Evolutionary conservation across 495 filamentous ascomycete species (phyloP).

Genomic region (Lichina pygmaea): DNA sequence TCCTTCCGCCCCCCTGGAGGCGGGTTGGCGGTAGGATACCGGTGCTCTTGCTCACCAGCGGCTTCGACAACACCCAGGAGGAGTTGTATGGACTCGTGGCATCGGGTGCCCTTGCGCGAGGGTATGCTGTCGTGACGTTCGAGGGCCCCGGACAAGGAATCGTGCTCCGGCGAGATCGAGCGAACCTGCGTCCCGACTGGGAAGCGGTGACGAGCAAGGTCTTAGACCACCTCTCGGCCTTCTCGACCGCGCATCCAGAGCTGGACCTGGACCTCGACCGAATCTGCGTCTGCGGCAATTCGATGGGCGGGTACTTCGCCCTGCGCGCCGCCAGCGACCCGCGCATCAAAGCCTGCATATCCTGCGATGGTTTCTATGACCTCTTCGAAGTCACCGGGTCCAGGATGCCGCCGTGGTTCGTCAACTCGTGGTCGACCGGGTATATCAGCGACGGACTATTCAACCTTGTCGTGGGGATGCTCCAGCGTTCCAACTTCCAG

Average conservation of each 20-base stretch:
- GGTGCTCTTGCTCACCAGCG: too few relatives aligned
- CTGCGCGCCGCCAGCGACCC: conserved; percentile 14
- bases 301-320: conserved; percentile 20
- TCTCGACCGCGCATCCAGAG: conserved; percentile 8
- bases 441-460: conserved; percentile 5
- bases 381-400: conserved; percentile 11
- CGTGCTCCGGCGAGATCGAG: conserved; percentile 8
- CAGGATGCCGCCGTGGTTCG: conserved; percentile 10
- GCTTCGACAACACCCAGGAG: too few relatives aligned
- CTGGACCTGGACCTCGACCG: conserved; percentile 15
- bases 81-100: too few relatives aligned
- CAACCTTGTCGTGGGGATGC: too few relatives aligned
- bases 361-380: conserved; percentile 16
- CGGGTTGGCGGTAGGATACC: too few relatives aligned
- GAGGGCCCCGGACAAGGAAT: conserved; percentile 26
- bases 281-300: conserved; percentile 15
- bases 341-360: conserved; percentile 19
- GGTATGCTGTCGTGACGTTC: conserved; percentile 21
- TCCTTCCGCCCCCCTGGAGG: too few relatives aligned
- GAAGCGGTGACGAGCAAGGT: conserved; percentile 2
- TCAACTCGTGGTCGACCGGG: conserved; percentile 9
- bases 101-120: conserved; percentile 3
- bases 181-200: conserved; percentile 14
- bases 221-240: not conserved
- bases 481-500: conserved; percentile 5